Evolutionary conservation across 805 yeast species (phyloP).

Genomic region (Starmera caribaea): DNA sequence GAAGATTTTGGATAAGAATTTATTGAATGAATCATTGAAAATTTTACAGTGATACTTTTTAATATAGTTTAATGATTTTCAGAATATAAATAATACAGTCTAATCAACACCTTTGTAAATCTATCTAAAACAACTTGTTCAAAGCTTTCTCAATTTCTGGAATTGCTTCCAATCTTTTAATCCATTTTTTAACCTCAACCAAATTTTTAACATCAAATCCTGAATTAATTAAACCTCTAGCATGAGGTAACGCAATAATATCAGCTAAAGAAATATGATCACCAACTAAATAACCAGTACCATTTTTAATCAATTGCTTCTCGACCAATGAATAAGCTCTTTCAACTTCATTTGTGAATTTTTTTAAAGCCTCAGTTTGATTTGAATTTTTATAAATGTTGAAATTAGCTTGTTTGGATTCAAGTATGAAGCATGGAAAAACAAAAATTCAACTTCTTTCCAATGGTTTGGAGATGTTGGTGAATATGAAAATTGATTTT

Average conservation of each 20-base stretch:
- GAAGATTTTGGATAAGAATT: conserved; percentile 17
- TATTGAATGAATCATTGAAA: conserved; percentile 3
- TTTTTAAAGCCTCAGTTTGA: conserved; percentile 37
- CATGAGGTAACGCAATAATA: conserved; percentile 30
- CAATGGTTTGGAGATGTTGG: conserved; percentile 36
- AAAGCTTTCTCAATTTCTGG: background rate
- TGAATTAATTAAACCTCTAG: conserved; percentile 25
- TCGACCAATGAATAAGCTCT: conserved; percentile 45
- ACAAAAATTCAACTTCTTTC: conserved; percentile 39
- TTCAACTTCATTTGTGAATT: conserved; percentile 36
- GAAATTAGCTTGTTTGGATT: conserved; percentile 57
- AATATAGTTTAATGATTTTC: background rate
- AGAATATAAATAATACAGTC: background rate
- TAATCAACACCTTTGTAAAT: background rate
- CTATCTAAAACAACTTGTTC: background rate
- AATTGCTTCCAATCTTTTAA: background rate
- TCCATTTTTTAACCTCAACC: background rate
- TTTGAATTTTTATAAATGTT: conserved; percentile 33
- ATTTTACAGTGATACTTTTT: background rate
- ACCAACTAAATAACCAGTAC: conserved; percentile 45
- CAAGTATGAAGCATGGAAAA: conserved; percentile 47
- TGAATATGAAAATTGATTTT: conserved; percentile 28
- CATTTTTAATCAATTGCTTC: conserved; percentile 32
- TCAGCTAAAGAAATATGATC: conserved; percentile 53
- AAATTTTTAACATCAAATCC: conserved; percentile 1